Conservation (phyloP, 345 rosid genomes). For the Lepidium didymum region DNA sequence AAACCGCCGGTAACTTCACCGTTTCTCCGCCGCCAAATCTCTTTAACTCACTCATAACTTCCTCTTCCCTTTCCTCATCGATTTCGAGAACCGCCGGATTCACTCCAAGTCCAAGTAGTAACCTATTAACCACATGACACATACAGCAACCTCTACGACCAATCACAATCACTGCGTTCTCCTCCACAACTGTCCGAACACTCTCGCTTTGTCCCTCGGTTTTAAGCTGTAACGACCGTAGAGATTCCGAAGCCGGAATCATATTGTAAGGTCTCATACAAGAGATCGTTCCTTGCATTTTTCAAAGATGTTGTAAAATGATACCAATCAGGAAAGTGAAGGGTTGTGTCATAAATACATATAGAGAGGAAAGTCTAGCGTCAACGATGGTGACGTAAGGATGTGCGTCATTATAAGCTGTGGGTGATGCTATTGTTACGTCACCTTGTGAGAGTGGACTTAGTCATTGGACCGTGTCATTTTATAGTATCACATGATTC, state of each 20-base stretch:
- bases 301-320: background rate
- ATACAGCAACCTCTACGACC: conserved; percentile 69
- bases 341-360: background rate
- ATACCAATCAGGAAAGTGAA: background rate
- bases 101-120: conserved; percentile 67
- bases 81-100: conserved; percentile 64
- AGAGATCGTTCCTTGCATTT: conserved; percentile 61
- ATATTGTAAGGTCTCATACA: conserved; percentile 27
- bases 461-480: conserved; percentile 29
- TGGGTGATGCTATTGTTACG: conserved; percentile 36
- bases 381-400: conserved; percentile 51
- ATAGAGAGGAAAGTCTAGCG: conserved; percentile 36
- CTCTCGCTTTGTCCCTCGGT: conserved; percentile 11
- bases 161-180: conserved; percentile 55
- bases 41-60: conserved; percentile 32
- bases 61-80: conserved; percentile 45
- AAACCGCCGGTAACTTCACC: conserved; percentile 63
- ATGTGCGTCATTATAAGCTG: conserved; percentile 41
- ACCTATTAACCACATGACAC: conserved; percentile 61
- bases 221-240: background rate
- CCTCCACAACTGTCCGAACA: conserved; percentile 37
- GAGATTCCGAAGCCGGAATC: background rate
- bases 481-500: conserved; percentile 16
- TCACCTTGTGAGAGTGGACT: conserved; percentile 34
- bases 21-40: conserved; percentile 11